Base-by-base conservation (phyloP, 106 monocot genomes). In the Acorus calamus region DNA sequence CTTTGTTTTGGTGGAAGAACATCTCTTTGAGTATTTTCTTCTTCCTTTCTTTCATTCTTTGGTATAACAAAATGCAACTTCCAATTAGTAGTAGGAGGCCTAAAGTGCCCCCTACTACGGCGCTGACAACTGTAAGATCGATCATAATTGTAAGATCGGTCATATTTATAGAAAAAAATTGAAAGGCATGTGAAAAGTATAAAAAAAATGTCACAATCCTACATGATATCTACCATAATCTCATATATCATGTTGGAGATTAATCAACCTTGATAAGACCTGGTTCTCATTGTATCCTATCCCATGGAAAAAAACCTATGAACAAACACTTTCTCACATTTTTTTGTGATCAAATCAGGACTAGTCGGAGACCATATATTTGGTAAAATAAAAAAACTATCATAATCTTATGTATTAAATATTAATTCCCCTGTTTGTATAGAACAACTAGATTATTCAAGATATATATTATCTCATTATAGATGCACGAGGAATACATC, bases 1-100 rank as follows among this genome's bases (percentile, higher is more conserved):
- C 77, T 8, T 71, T 71, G 44, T 77, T 77, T 49, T 71, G 77
- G 13, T 48, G 66, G n/a, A 77, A 71, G 5, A 62, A 69, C 8
- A 57, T 12, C 11, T 56, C 67, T 50, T 57, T 68, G 53, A 69
- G 67, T 49, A 73, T 63, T 65, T 69, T 70, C 3, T 73, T 14
- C 8, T 61, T 45, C 14, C 63, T 42, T 4, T 75, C 47, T 53
- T 75, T 74, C n/a, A 14, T 66, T 42, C 53, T 50, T 42, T 52
- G 13, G 41, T 14, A 50, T 41, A 13, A 66, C 42, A 41, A 66
- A 2, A 52, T 50, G 3, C 50, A 66, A 7, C 52, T 5, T 4
- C 52, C 7, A 1, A 44, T 2, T 3, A 52, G 5, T 6, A 66
- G 52, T 12, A 66, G 52, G 44, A 66, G 28, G 6, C 28, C 4